Percentiles rank a stretch among this genome's conserved stretches.
Conservation (phyloP, 2,329 filamentous ascomycete species). For the Alternaria viburni region DNA sequence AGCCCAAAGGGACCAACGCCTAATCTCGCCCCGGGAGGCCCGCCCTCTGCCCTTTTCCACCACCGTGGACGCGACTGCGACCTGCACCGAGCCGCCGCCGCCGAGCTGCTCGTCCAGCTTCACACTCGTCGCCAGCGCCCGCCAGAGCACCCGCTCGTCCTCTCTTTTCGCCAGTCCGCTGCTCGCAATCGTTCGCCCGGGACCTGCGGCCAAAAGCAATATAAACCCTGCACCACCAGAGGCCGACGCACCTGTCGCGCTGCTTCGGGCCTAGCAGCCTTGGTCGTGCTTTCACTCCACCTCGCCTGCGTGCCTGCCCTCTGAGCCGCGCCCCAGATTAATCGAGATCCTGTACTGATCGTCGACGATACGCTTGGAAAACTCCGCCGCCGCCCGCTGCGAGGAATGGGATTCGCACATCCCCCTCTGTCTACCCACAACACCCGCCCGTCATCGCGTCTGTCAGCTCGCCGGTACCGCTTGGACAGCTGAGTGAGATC, state of each 20-base stretch:
- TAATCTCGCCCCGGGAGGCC: conserved; percentile 22
- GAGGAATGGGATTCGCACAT: conserved; percentile 37
- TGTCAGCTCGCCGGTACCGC: conserved; percentile 18
- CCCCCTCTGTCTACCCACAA: conserved; percentile 12
- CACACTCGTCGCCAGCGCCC: conserved; percentile 5
- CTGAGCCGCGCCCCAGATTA: conserved; percentile 7
- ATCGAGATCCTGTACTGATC: conserved; percentile 7
- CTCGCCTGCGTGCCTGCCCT: conserved; percentile 11
- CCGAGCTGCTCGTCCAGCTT: conserved; percentile 2
- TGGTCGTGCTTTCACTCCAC: conserved; percentile 20
- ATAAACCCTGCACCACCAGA: not conserved
- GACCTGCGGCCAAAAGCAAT: conserved; percentile 5
- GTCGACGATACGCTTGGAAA: conserved; percentile 1
- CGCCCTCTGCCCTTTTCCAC: conserved; percentile 14
- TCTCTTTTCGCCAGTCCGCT: conserved; percentile 24
- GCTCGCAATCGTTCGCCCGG: not conserved
- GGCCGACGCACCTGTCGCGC: not conserved
- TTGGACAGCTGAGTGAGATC: not conserved
- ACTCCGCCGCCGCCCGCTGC: not conserved
- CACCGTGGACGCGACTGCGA: conserved; percentile 17
- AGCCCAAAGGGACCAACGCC: conserved; percentile 15
- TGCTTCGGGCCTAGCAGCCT: conserved; percentile 24
- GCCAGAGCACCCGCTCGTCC: conserved; percentile 28
- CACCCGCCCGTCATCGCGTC: conserved; percentile 11
- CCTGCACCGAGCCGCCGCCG: conserved; percentile 9